A percentile compares a stretch with the other conserved stretches of the same genome.
Conservation (phyloP, 2,329 filamentous ascomycete species). For the Talaromyces sp. region DNA sequence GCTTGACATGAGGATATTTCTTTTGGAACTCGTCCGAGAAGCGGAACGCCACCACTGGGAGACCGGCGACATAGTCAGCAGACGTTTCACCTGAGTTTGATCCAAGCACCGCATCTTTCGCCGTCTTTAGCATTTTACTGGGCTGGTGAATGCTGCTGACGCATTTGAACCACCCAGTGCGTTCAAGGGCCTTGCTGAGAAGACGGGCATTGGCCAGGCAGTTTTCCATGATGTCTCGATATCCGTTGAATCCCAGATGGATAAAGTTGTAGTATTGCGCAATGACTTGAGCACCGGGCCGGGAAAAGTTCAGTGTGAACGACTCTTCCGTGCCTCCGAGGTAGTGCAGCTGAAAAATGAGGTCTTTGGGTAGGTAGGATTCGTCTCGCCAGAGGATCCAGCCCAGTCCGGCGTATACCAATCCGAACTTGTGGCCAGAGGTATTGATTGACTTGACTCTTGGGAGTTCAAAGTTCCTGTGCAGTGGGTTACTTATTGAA, state of each 20-base stretch:
- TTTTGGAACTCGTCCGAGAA: conserved; percentile 58
- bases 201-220: conserved; percentile 60
- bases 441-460: conserved; percentile 56
- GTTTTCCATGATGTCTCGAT: conserved; percentile 59
- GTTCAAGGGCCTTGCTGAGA: conserved; percentile 59
- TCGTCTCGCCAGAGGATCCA: conserved; percentile 68
- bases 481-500: not conserved
- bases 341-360: conserved; percentile 68
- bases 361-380: conserved; percentile 58
- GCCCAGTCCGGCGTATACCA: conserved; percentile 63
- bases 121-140: conserved; percentile 41
- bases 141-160: conserved; percentile 62
- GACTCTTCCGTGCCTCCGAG: conserved; percentile 66
- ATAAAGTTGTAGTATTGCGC: conserved; percentile 71
- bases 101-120: conserved; percentile 35
- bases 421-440: conserved; percentile 43
- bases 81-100: conserved; percentile 45
- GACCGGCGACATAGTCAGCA: conserved; percentile 58
- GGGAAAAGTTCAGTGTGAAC: conserved; percentile 68
- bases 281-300: conserved; percentile 64
- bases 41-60: conserved; percentile 65
- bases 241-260: conserved; percentile 63
- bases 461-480: conserved; percentile 26
- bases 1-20: conserved; percentile 59
- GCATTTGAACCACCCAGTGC: conserved; percentile 62